Percentiles rank a stretch among this genome's conserved stretches.
Conservation (phyloP, 768 basidiomycete genomes). For the Phlebiopsis flavidoalba region DNA sequence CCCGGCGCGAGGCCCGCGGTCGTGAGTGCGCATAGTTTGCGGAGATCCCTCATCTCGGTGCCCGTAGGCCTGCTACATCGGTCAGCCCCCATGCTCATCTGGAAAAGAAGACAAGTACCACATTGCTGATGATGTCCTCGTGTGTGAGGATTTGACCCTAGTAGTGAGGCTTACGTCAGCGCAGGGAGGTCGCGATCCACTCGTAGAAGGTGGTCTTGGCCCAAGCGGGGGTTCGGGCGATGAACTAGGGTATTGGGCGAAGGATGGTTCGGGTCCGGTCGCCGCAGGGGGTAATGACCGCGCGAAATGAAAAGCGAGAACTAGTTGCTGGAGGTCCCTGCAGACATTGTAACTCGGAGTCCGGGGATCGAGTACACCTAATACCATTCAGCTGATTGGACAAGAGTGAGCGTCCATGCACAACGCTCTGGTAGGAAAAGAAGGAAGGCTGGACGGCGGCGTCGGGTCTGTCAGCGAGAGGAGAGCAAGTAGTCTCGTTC, state of each 20-base stretch:
- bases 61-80: conserved; percentile 11
- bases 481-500: no score
- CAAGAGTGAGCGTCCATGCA: no score
- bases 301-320: conserved; percentile 1
- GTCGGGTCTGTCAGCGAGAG: no score
- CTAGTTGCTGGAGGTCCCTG: conserved; percentile 2
- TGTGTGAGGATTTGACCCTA: background rate
- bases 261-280: conserved; percentile 1
- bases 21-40: conserved; percentile 10
- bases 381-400: no score
- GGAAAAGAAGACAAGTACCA: background rate
- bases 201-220: conserved; percentile 4
- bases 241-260: conserved; percentile 2
- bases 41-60: conserved; percentile 8
- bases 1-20: conserved; percentile 14
- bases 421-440: no score
- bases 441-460: no score
- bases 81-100: background rate
- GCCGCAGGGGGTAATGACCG: background rate
- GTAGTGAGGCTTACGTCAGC: background rate
- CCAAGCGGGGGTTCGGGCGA: conserved; percentile 2
- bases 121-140: background rate
- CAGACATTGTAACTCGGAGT: background rate
- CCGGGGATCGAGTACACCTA: no score
- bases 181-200: background rate